A percentile compares a stretch with the other conserved stretches of the same genome.
Evolutionary conservation across 2,329 filamentous ascomycete species (phyloP).

Genomic region (Xylaria sp.): DNA sequence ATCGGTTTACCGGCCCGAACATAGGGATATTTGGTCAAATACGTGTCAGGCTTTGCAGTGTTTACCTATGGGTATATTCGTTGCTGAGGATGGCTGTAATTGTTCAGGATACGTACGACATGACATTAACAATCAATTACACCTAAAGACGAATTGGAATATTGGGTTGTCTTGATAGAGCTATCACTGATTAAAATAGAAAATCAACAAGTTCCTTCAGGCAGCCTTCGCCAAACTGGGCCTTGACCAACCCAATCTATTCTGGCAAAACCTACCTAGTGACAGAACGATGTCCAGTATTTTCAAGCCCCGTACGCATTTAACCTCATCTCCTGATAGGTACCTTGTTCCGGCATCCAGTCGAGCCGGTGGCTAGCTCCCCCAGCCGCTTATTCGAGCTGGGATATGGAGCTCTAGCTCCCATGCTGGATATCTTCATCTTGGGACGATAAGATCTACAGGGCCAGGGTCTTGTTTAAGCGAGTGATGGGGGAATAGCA

Average conservation of each 20-base stretch:
- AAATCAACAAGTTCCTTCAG: no score
- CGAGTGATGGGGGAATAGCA: slow-evolving; percentile 19
- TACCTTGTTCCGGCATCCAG: slow-evolving; percentile 22
- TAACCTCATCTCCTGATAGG: slow-evolving; percentile 7
- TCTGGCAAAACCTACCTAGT: no score
- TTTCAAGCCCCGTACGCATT: slow-evolving; percentile 2
- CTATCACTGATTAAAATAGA: no score
- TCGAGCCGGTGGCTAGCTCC: slow-evolving; percentile 19
- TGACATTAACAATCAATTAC: neutral
- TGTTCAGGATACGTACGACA: neutral
- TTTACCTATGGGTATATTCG: no score
- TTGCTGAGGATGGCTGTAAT: neutral
- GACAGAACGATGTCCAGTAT: no score
- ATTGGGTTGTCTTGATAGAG: no score
- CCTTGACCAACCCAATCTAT: no score
- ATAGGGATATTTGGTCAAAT: neutral
- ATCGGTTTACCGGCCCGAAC: neutral
- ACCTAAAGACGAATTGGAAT: no score
- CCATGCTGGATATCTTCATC: slow-evolving; percentile 23
- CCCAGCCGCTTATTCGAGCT: slow-evolving; percentile 9
- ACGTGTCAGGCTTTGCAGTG: neutral
- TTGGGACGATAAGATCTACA: slow-evolving; percentile 33
- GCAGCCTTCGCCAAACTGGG: no score
- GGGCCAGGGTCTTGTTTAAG: slow-evolving; percentile 16
- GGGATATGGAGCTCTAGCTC: slow-evolving; percentile 12